A percentile compares a stretch with the other conserved stretches of the same genome.
Conservation (phyloP, 208 protist genomes). For the Trypanosoma avium region DNA sequence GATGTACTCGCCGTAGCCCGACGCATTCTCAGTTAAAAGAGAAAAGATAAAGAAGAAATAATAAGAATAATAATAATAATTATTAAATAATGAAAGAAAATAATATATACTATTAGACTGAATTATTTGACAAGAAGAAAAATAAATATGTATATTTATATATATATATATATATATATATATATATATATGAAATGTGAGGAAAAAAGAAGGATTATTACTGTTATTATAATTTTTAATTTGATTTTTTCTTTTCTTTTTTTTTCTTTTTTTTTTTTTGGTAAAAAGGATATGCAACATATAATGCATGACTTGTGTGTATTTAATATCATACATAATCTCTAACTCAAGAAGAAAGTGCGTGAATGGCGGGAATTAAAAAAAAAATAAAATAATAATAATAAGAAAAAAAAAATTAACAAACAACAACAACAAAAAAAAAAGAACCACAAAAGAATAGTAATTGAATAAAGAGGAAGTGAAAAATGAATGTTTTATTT, state of each 20-base stretch:
- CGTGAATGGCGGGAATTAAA: not conserved
- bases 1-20: conserved; percentile 78
- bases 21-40: conserved; percentile 66
- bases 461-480: too few species aligned
- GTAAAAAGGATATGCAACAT: too few species aligned
- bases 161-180: conserved; percentile 8
- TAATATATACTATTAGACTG: too few species aligned
- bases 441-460: not conserved
- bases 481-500: too few species aligned
- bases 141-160: not conserved
- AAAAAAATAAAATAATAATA: not conserved
- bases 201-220: too few species aligned
- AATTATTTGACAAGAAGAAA: not conserved
- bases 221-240: too few species aligned
- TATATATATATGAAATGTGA: not conserved
- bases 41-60: not conserved
- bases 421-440: not conserved
- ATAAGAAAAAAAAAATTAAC: not conserved
- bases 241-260: too few species aligned
- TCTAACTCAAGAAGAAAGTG: too few species aligned
- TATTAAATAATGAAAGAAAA: too few species aligned
- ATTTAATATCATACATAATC: too few species aligned
- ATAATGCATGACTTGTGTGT: too few species aligned
- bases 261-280: too few species aligned
- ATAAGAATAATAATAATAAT: not conserved